phyloP scores from a whole-genome alignment of 306 rosid genomes.

The Rosa lucieae region DNA sequence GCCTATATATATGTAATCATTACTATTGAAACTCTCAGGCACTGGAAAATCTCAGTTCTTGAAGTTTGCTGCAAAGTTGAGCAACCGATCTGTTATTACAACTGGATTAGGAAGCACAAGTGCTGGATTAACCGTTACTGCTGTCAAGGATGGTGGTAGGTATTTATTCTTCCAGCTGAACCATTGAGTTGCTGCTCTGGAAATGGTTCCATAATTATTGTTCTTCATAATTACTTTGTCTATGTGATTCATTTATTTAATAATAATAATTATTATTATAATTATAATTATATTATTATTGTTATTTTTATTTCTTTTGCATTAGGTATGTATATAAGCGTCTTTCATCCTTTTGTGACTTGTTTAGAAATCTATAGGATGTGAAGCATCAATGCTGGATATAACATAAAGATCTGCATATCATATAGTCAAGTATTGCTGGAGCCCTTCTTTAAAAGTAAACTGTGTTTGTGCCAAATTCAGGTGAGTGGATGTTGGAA shows the following conservation, averaged over 20 bases:
- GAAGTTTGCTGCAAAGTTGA: conserved; percentile 89
- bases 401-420: neutral
- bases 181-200: neutral
- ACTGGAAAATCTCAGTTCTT: conserved; percentile 96
- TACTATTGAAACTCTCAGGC: conserved; percentile 43
- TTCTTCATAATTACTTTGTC: conserved; percentile 11
- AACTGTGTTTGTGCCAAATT: conserved; percentile 22
- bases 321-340: conserved; percentile 5
- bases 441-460: neutral
- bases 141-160: conserved; percentile 92
- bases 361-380: neutral
- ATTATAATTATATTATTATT: too few species aligned
- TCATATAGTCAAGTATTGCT: neutral
- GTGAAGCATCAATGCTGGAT: neutral
- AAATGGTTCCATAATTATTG: conserved; percentile 4
- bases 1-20: neutral
- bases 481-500: conserved; percentile 98
- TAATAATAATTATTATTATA: too few species aligned
- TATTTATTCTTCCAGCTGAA: conserved; percentile 2
- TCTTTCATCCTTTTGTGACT: conserved; percentile 22
- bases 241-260: neutral
- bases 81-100: conserved; percentile 93
- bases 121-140: conserved; percentile 94
- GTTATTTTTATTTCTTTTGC: neutral
- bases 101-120: conserved; percentile 99